Percentiles rank a stretch among this genome's conserved stretches.
phyloP scores from a whole-genome alignment of 176 grass and related monocot genomes.

The Thinopyrum elongatum region DNA sequence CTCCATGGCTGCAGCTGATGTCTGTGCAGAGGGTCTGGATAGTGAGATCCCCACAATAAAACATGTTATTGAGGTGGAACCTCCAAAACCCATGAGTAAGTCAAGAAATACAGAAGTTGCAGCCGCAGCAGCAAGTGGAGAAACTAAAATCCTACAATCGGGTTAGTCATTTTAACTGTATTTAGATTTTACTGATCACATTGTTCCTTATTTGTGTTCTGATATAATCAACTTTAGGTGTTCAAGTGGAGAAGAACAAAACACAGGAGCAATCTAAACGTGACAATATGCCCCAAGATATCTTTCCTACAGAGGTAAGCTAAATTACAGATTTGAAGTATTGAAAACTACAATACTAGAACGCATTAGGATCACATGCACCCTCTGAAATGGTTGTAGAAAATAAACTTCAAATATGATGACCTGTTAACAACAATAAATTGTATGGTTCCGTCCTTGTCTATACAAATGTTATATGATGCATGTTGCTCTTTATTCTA shows the following conservation, averaged over 20 bases:
- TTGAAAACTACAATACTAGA: slow-evolving; percentile 1
- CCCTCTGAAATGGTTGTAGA: not conserved
- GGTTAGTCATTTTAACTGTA: slow-evolving; percentile 27
- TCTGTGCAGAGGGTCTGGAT: not conserved
- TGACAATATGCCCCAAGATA: not conserved
- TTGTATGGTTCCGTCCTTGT: not conserved
- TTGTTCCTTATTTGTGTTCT: not conserved
- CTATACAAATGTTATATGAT: not conserved
- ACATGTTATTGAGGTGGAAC: slow-evolving; percentile 16
- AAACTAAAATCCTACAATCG: not conserved
- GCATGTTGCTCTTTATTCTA: slow-evolving; percentile 5
- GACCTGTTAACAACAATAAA: not conserved
- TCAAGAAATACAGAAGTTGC: slow-evolving; percentile 5
- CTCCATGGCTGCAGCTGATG: not conserved
- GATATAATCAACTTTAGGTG: slow-evolving; percentile 41
- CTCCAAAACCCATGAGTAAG: not conserved
- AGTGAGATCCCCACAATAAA: not conserved
- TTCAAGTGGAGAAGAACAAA: slow-evolving; percentile 3
- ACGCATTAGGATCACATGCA: not conserved
- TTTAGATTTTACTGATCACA: slow-evolving; percentile 7
- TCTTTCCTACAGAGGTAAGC: slow-evolving; percentile 16
- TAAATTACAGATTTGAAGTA: slow-evolving; percentile 21
- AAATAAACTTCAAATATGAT: not conserved
- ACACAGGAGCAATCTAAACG: not conserved
- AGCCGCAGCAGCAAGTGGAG: not conserved